Evolutionary conservation across 768 basidiomycete species (phyloP), one percentile per base, ranked within the genome.

Genomic region (Xerocomellus amylosporus): DNA sequence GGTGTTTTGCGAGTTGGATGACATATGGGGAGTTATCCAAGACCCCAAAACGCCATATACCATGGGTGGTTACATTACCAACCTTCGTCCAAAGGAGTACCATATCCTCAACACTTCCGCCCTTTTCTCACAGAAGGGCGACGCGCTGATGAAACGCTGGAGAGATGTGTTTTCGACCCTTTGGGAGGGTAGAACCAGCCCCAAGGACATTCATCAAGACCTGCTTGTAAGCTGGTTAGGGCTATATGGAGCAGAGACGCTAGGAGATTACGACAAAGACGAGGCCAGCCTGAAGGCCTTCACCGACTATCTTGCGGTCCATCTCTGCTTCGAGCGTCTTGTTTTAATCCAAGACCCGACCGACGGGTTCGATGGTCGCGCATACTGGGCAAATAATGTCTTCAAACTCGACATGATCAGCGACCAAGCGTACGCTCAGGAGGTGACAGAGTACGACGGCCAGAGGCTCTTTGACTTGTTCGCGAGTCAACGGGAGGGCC

Each of bases 1-100:
- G 51, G 28, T 53, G 37, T 46, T 51, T 34, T 33, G 49, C 10
- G 31, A 51, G 40, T 34, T 51, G 31, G 31, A 42, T 26, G 49
- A 42, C 5, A 50, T 50, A 10, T 50, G 49, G 49, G 17, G 42
- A 10, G 22, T 50, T n/a, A 42, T 50, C 20, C 30, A 50, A 51
- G 31, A 51, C 22, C 40, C 49, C 20, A 5, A 34, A 4, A 42
- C 40, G 5, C 49, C 40, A 51, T 51, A 19, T 26, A 42, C 49
- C 8, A 42, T 51, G 40, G 31, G 49, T 12, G 49, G 49, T 33
- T 51, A 51, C 31, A 42, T 51, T 20, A 51, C 49, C 40, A 42
- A 51, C 40, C 49, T 51, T 42, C 40, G 40, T 24, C 49, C 49
- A 34, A 51, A 51, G 30, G 49, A 51, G n/a, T 51, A 51, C 12